Base-by-base conservation (phyloP, 1,139 yeast species). In the Suhomyces atakaporum region DNA sequence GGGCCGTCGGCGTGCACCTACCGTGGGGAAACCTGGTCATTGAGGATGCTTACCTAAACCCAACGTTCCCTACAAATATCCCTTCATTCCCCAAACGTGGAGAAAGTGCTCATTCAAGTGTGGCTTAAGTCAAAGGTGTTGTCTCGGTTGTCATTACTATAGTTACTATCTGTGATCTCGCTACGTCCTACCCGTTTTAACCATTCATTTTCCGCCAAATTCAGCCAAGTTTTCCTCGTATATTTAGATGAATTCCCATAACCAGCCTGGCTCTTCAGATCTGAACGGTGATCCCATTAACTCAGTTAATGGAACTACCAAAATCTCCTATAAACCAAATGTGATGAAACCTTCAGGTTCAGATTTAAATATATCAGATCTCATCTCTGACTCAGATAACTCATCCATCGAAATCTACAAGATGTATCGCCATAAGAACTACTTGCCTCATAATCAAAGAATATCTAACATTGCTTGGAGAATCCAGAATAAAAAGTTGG, bases 391-490 rank as follows among this genome's bases (percentile, higher is more conserved):
- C 42, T 22, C 39, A 21, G 73, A 67, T 44, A 60, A 67, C 49
- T 46, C 63, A 14, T 59, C 71, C 18, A 47, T 67, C 33, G 54
- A 61, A 31, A 60, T 68, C 26, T 64, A 51, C 50, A 64, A 66
- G 46, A 69, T 70, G 75, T 71, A 71, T 47, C 67, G 61, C 46
- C 61, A 63, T 42, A 71, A 70, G 51, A 53, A 51, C 38, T 69
- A 66, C 45, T 53, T 71, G 38, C 77, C 77, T 9, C 71, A 71
- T 49, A 65, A 65, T 48, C 62, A 66, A 42, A 53, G 77, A 32
- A 69, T 71, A 16, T 59, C 69, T 28, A 71, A 71, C 49, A 61
- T 71, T 16, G 76, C 77, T 6, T 70, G 75, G 75, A 53, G 77
- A 40, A 69, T 71, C 38, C 74, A 70, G 36, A 69, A 67, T 49